Evolutionary conservation across 805 yeast species (phyloP), one percentile per base, ranked within the genome.

Genomic region (Saturnispora diversa): DNA sequence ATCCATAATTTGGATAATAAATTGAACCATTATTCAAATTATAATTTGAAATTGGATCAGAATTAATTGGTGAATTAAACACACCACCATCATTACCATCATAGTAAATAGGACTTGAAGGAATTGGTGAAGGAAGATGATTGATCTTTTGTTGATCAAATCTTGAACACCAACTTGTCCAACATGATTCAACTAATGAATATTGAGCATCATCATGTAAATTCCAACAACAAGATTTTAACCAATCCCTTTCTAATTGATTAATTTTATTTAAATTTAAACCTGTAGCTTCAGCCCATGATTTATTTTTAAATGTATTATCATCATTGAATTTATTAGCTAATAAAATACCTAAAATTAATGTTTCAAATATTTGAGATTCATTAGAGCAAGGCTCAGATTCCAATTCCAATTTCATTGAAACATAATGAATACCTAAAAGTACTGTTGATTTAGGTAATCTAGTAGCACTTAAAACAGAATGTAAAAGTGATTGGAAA

Each of bases 221-320:
- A 36, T 52, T 53, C 60, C 63, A 61, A 24, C 50, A 50, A 25
- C 62, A 50, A 12, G 41, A 45, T 15, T 34, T 28, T 11, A 61
- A 45, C 65, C 65, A 90, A 33, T 64, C 66, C 40, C 72, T 73
- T 65, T 90, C 98, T 45, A 75, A 64, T 13, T 57, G 53, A 53
- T 88, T 86, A 47, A 90, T 69, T 26, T 70, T 61, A 2, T 55
- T 54, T 35, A 84, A 68, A 6, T 74, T 62, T 47, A 90, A 70
- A 15, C 94, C 94, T 5, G 96, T 84, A n/a, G 97, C 97, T 46
- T 86, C 87, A 31, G 86, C 75, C 98, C 98, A 90, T 6, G 96
- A 85, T 54, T 78, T 80, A 64, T 90, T 90, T 45, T 95, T 86
- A 58, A 90, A 90, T 22, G 97, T 90, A 64, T 90, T 87, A 65